Conservation (phyloP, 768 basidiomycete genomes). For the Phylloporus sp. region DNA sequence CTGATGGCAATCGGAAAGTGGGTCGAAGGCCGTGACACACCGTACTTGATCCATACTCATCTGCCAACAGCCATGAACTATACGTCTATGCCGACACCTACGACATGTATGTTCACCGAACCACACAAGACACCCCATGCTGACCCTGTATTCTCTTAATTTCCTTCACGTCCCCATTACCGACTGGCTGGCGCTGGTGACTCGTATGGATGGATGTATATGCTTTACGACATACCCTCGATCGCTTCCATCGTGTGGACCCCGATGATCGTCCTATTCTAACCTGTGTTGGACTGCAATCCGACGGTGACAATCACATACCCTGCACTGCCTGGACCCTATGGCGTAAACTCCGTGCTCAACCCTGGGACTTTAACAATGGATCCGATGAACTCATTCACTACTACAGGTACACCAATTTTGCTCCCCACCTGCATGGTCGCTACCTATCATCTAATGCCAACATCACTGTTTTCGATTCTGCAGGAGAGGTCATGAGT, state of each 20-base stretch:
- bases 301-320: neutral
- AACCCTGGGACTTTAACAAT: neutral
- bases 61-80: slow-evolving; percentile 64
- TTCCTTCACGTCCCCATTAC: neutral
- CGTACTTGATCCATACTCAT: neutral
- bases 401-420: slow-evolving; percentile 52
- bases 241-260: neutral
- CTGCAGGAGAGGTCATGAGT: slow-evolving; percentile 32
- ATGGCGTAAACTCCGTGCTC: neutral
- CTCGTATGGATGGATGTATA: neutral
- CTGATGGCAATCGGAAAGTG: slow-evolving; percentile 82
- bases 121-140: neutral
- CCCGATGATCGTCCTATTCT: slow-evolving; percentile 8
- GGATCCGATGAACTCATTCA: neutral
- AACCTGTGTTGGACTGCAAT: neutral
- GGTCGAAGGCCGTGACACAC: slow-evolving; percentile 27
- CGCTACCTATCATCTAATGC: slow-evolving; percentile 82
- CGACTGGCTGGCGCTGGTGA: neutral
- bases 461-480: slow-evolving; percentile 68
- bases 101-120: slow-evolving; percentile 49
- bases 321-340: neutral
- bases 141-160: slow-evolving; percentile 1
- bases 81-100: slow-evolving; percentile 64
- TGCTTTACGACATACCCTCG: neutral
- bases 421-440: slow-evolving; percentile 61